These are phyloP conservation scores for Musa schizocarpa DNA, from an alignment of 176 grass and related monocot species.

Conservation along the genomic window DNA sequence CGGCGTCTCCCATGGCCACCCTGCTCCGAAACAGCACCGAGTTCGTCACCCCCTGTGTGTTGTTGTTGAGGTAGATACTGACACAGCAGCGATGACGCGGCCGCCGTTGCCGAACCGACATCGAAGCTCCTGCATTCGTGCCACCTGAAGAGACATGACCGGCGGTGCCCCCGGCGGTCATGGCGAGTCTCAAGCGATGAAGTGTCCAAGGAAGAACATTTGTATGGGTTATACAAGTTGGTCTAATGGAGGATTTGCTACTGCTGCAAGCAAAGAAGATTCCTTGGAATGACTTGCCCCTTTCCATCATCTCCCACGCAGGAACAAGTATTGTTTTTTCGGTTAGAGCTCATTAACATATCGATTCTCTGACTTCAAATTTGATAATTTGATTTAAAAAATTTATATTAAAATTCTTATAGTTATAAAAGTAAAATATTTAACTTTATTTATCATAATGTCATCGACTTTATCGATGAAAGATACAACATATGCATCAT, in stretches of 20 bases:
- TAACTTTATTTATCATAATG: too few species aligned
- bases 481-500: too few species aligned
- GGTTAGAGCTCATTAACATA: too few species aligned
- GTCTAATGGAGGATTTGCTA: not conserved
- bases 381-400: too few species aligned
- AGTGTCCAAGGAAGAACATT: too few species aligned
- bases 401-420: too few species aligned
- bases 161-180: not conserved
- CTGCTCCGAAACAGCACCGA: slow-evolving; percentile 73
- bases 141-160: not conserved
- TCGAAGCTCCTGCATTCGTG: slow-evolving; percentile 24
- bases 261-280: slow-evolving; percentile 1
- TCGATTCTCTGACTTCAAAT: too few species aligned
- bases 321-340: too few species aligned
- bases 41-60: slow-evolving; percentile 83
- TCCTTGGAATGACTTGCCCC: not conserved
- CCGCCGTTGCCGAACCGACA: not conserved
- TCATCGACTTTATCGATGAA: too few species aligned
- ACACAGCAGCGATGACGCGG: slow-evolving; percentile 23
- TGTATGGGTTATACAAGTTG: too few species aligned
- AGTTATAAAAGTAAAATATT: too few species aligned
- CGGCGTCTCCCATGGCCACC: slow-evolving; percentile 46
- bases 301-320: not conserved
- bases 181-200: not conserved
- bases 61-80: slow-evolving; percentile 63